Conservation (phyloP, 305 asterid genomes). For the Rubia occidens region DNA sequence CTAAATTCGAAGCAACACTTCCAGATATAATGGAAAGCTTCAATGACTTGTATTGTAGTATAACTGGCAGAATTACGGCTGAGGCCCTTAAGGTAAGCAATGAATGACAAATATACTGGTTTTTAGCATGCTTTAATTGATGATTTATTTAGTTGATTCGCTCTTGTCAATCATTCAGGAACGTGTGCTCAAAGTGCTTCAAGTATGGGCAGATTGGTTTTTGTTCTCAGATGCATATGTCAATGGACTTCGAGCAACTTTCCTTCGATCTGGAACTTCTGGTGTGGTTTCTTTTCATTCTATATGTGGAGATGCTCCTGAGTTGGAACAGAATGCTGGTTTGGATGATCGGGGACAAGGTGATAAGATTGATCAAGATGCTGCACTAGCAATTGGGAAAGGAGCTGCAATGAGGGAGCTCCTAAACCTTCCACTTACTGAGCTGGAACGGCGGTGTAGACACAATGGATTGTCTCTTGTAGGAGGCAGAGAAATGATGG, state of each 20-base stretch:
- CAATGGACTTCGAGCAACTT: constrained; percentile 88
- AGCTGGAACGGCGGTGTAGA: constrained; percentile 86
- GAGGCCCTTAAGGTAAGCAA: constrained; percentile 83
- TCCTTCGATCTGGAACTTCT: constrained; percentile 75
- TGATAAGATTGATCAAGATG: constrained; percentile 54
- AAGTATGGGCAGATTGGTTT: constrained; percentile 99
- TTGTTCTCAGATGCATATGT: constrained; percentile 87
- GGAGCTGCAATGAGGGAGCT: constrained; percentile 89
- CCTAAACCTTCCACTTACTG: constrained; percentile 56
- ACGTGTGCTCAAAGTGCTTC: constrained; percentile 84
- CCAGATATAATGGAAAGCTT: constrained; percentile 93
- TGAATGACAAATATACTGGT: constrained; percentile 5
- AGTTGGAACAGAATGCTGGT: constrained; percentile 50
- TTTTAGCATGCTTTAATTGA: neutral
- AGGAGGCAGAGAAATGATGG: constrained; percentile 96
- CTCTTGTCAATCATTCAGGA: constrained; percentile 43
- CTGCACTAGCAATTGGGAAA: constrained; percentile 85
- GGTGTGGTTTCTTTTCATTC: constrained; percentile 81
- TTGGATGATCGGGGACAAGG: constrained; percentile 40
- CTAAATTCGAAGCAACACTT: constrained; percentile 79
- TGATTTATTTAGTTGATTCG: constrained; percentile 9
- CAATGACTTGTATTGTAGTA: constrained; percentile 85
- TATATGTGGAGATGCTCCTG: constrained; percentile 86
- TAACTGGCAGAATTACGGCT: constrained; percentile 91
- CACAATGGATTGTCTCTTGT: constrained; percentile 83